Conservation (phyloP, 352 stramenopile species). For the Albugo candida region DNA sequence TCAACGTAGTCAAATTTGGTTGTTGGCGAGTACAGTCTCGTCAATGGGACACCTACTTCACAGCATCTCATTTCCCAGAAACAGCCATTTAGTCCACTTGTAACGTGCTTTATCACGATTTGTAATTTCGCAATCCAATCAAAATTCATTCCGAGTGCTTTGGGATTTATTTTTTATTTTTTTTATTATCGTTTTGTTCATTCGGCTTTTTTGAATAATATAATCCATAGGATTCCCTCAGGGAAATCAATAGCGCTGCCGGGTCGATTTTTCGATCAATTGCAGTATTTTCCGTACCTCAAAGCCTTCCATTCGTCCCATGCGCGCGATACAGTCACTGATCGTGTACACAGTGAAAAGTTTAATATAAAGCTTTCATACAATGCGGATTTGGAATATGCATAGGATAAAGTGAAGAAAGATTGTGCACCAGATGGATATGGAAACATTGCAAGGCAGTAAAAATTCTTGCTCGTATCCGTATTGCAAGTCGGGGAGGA, state of each 20-base stretch:
- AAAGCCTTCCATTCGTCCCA: constrained; percentile 93
- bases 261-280: constrained; percentile 95
- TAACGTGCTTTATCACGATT: constrained; percentile 95
- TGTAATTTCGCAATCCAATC: constrained; percentile 96
- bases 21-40: constrained; percentile 97
- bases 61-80: constrained; percentile 93
- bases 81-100: constrained; percentile 99
- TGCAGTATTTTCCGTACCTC: constrained; percentile 96
- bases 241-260: background rate
- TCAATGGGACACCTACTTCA: constrained; percentile 99
- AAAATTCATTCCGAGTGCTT: constrained; percentile 94
- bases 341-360: constrained; percentile 99
- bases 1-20: constrained; percentile 65
- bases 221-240: background rate
- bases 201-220: constrained; percentile 19
- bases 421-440: constrained; percentile 87
- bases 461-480: constrained; percentile 18
- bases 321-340: constrained; percentile 94
- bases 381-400: background rate
- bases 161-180: constrained; percentile 90
- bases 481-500: no score
- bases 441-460: constrained; percentile 95
- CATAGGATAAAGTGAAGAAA: background rate
- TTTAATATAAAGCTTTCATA: constrained; percentile 91
- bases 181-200: constrained; percentile 95